A percentile compares a stretch with the other conserved stretches of the same genome.
Conservation (phyloP, 345 rosid genomes). For the Leavenworthia alabamica region DNA sequence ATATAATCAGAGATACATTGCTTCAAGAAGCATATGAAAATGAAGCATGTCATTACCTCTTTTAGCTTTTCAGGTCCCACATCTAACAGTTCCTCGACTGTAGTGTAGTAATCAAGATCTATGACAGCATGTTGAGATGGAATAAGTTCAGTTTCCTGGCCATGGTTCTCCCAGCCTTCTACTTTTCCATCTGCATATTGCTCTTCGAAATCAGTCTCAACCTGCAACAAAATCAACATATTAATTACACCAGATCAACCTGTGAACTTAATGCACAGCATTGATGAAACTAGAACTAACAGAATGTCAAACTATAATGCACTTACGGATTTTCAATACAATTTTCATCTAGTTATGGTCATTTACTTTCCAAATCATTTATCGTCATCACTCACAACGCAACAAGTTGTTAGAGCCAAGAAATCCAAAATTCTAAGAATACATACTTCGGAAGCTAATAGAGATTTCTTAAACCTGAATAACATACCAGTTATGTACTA, state of each 20-base stretch:
- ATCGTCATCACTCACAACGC: background rate
- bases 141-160: slow-evolving; percentile 52
- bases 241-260: background rate
- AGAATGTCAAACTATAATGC: background rate
- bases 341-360: too few relatives aligned
- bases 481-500: background rate
- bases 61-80: slow-evolving; percentile 90
- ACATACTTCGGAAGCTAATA: background rate
- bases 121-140: slow-evolving; percentile 40
- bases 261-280: background rate
- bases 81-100: slow-evolving; percentile 81
- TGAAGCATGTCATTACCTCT: slow-evolving; percentile 44
- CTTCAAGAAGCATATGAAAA: too few relatives aligned
- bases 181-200: slow-evolving; percentile 51
- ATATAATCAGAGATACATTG: too few relatives aligned
- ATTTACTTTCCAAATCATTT: background rate
- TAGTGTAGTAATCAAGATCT: slow-evolving; percentile 88
- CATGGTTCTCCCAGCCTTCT: slow-evolving; percentile 57
- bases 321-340: too few relatives aligned
- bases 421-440: background rate
- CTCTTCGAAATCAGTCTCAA: slow-evolving; percentile 70
- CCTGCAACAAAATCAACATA: slow-evolving; percentile 38
- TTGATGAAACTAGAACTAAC: slow-evolving; percentile 1
- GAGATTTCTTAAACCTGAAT: background rate
- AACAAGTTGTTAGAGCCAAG: background rate